Evolutionary conservation across 2,329 filamentous ascomycete species (phyloP).

Genomic region (Didymella lethalis): DNA sequence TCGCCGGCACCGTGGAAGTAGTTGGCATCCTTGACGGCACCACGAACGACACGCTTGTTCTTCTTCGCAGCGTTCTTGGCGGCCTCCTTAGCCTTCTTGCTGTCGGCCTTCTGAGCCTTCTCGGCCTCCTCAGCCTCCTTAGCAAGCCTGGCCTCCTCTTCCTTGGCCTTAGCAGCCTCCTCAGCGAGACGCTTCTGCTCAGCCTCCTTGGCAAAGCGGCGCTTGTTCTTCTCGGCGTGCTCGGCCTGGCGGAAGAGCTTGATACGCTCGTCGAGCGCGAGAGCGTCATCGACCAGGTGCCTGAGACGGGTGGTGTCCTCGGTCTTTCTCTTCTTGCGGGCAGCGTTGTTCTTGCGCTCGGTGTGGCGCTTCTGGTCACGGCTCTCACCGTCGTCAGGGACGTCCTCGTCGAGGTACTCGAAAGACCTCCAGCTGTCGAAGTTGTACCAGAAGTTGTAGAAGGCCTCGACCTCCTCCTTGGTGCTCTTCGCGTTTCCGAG

Average conservation of each 20-base stretch:
- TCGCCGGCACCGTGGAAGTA: constrained; percentile 79
- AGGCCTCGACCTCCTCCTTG: constrained; percentile 89
- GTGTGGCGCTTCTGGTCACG: constrained; percentile 98
- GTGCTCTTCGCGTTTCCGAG: constrained; percentile 85
- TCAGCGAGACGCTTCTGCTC: constrained; percentile 87
- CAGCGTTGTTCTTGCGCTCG: constrained; percentile 97
- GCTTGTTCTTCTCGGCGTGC: constrained; percentile 95
- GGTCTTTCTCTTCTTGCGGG: constrained; percentile 98
- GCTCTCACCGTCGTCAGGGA: constrained; percentile 98
- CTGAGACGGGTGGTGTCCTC: constrained; percentile 93
- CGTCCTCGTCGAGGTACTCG: constrained; percentile 98
- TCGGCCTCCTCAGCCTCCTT: constrained; percentile 87
- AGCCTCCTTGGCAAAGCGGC: constrained; percentile 86
- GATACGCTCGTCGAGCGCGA: constrained; percentile 89
- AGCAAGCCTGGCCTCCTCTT: constrained; percentile 78
- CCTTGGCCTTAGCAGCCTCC: constrained; percentile 83
- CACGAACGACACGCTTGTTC: constrained; percentile 98
- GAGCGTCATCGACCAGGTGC: constrained; percentile 85
- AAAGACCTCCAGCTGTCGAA: constrained; percentile 98
- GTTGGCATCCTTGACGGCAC: constrained; percentile 95
- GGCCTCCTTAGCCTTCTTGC: constrained; percentile 97
- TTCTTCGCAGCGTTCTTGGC: constrained; percentile 99
- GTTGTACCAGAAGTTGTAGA: constrained; percentile 99
- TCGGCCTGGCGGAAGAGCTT: constrained; percentile 95
- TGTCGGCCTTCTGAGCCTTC: constrained; percentile 81